Percentiles rank a stretch among this genome's conserved stretches.
Evolutionary conservation across 495 filamentous ascomycete genomes (phyloP).

Genomic region (Viridothelium virens): DNA sequence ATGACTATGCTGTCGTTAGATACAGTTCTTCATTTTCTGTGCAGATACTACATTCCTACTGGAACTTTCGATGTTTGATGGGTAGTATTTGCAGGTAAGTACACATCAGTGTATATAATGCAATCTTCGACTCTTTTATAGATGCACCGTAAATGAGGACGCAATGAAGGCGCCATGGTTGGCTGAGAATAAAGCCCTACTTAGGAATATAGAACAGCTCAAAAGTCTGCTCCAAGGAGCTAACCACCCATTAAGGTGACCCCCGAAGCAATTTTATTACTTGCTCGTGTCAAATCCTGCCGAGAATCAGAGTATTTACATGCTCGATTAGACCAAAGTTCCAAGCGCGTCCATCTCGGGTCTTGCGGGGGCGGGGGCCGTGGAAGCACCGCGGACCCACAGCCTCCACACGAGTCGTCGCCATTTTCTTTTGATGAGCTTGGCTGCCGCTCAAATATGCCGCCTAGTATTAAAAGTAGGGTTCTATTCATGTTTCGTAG

Average conservation of each 20-base stretch:
- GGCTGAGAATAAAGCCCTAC: neutral
- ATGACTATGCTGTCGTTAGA: conserved; percentile 8
- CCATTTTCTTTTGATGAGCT: neutral
- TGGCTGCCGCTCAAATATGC: neutral
- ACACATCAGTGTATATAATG: conserved; percentile 7
- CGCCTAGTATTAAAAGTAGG: neutral
- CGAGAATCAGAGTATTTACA: neutral
- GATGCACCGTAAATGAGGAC: neutral
- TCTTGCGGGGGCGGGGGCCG: neutral
- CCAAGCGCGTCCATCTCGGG: neutral
- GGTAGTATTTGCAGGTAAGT: neutral
- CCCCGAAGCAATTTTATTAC: no score
- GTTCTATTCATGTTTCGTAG: neutral
- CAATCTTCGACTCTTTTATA: conserved; percentile 14
- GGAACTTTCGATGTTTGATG: neutral
- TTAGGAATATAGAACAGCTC: no score
- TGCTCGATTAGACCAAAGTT: neutral
- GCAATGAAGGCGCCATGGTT: neutral
- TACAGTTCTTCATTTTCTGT: neutral
- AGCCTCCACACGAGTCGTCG: neutral
- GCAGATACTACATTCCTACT: neutral
- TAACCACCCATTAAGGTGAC: no score
- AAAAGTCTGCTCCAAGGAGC: no score
- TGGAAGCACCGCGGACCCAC: neutral
- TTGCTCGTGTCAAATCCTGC: neutral